Evolutionary conservation across 2,329 filamentous ascomycete species (phyloP), one percentile per base, ranked within the genome.

Genomic region (Thielaviopsis euricoi): DNA sequence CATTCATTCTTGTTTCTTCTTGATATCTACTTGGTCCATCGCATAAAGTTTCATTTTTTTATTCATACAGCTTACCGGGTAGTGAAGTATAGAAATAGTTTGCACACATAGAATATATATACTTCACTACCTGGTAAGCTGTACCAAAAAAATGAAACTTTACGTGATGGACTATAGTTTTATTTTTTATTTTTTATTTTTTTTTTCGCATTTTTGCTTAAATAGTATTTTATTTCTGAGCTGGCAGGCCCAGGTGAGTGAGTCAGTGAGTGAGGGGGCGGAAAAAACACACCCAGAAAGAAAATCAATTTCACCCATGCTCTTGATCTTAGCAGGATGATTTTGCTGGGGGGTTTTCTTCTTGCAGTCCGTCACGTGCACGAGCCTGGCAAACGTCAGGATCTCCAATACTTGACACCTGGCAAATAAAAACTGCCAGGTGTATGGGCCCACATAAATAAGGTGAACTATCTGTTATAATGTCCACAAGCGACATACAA

Each of bases 391-490:
- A 33, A 26, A 26, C 4, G 4, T 3, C 25, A 4, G 7, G 29
- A 10, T 10, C 2, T 6, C 2, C 12, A 10, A 10, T 33, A 6
- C 5, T n/a, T 17, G 33, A 22, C 33, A 25, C 21, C 52, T 54
- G 52, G 52, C 52, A 25, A 46, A 6, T n/a, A 40, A 2, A 6
- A 17, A 33, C 33, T 43, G 52, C 6, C 22, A 10, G 17, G 17
- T 1, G 29, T 10, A 10, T n/a, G 29, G 3, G 17, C 58, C 23
- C 25, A 59, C 25, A 55, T 15, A 19, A 43, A 6, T 10, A 0
- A 3, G 2, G 13, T 22, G 48, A 12, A 43, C 21, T 56, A 29
- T 25, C 29, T 53, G 46, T 49, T 60, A 60, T 60, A 60, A 52
- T 25, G 9, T 25, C 25, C 19, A 50, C 21, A 26, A 61, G 46